A percentile compares a stretch with the other conserved stretches of the same genome.
Evolutionary conservation across 2,329 filamentous ascomycete genomes (phyloP).

Genomic region (Stachybotrys chartarum): DNA sequence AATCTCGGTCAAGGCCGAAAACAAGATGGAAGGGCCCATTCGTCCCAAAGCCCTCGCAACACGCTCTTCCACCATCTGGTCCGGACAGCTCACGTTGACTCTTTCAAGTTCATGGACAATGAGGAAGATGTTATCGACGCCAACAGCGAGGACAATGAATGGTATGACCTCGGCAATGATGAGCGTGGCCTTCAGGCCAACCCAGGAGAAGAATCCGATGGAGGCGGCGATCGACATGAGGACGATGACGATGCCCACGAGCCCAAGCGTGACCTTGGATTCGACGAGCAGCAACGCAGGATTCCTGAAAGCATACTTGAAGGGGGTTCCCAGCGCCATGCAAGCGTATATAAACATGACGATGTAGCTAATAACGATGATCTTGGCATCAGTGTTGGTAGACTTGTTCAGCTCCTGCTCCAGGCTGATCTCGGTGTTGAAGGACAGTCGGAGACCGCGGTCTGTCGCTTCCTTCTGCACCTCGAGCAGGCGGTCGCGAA

Average conservation of each 20-base stretch:
- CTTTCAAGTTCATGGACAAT: conserved; percentile 98
- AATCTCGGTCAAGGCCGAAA: conserved; percentile 92
- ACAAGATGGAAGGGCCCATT: conserved; percentile 93
- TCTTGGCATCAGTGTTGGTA: conserved; percentile 96
- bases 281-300: conserved; percentile 82
- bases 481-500: conserved; percentile 67
- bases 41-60: conserved; percentile 84
- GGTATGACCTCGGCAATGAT: conserved; percentile 99
- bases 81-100: conserved; percentile 85
- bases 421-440: conserved; percentile 90
- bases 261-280: conserved; percentile 93
- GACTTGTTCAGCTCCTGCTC: conserved; percentile 97
- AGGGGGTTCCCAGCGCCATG: conserved; percentile 79
- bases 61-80: conserved; percentile 78
- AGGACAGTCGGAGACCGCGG: conserved; percentile 79
- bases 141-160: conserved; percentile 91
- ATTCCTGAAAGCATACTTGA: conserved; percentile 71
- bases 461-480: conserved; percentile 72
- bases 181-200: conserved; percentile 86
- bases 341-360: conserved; percentile 99
- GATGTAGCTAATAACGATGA: conserved; percentile 91
- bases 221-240: conserved; percentile 96
- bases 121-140: conserved; percentile 97
- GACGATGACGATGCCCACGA: conserved; percentile 90
- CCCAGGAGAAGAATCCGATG: conserved; percentile 88